Evolutionary conservation across 495 filamentous ascomycete species (phyloP).

Genomic region (Hypoxylon subgilvum): DNA sequence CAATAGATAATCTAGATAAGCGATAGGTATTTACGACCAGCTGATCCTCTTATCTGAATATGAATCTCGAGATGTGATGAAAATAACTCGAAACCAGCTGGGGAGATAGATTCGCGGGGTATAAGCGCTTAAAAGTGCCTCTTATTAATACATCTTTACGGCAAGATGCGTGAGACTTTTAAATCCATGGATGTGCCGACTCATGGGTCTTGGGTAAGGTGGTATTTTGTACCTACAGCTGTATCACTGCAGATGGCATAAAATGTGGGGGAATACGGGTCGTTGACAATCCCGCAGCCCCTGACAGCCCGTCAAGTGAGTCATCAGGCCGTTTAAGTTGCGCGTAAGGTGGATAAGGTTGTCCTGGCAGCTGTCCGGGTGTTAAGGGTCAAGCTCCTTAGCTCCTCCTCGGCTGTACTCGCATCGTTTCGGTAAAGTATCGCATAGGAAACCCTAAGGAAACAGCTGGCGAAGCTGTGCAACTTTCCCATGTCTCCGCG

Average conservation of each 20-base stretch:
- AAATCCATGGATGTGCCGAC: not conserved
- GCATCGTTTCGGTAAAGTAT: constrained; percentile 37
- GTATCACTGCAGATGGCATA: not conserved
- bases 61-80: not conserved
- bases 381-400: not conserved
- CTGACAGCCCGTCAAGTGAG: not conserved
- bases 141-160: too few species aligned
- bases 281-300: not conserved
- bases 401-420: constrained; percentile 34
- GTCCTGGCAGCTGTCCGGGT: too few species aligned
- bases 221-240: too few species aligned
- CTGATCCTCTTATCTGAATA: not conserved
- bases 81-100: not conserved
- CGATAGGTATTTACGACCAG: too few species aligned
- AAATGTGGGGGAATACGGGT: constrained; percentile 1
- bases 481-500: constrained; percentile 37
- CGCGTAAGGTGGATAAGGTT: too few species aligned
- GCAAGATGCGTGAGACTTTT: not conserved
- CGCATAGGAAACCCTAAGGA: not conserved
- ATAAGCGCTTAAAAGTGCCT: too few species aligned
- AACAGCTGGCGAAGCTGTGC: constrained; percentile 30
- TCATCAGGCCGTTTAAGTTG: too few species aligned
- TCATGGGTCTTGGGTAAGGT: too few species aligned
- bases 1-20: too few species aligned
- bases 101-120: constrained; percentile 2